Evolutionary conservation across 257 asterid genomes (phyloP), one percentile per base, ranked within the genome.

Genomic region (Ilex asprella): DNA sequence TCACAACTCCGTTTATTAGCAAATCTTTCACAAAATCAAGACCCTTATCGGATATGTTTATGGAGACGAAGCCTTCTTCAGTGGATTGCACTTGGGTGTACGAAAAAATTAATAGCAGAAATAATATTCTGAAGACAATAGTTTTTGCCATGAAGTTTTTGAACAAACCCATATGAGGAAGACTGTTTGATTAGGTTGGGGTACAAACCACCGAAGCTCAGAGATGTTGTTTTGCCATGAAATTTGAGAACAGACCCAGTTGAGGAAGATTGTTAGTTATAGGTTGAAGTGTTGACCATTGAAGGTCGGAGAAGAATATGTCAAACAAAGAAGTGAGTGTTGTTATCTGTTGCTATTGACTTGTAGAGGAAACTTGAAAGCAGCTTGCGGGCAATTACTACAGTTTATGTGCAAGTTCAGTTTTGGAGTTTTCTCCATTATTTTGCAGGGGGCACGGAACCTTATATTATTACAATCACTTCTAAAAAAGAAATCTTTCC

Each of bases 21-120:
- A 85, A 74, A 61, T 76, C 79, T 75, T 93, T 87, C 39, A 84
- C 67, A 76, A 87, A 89, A 43, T 82, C 86, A 29, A 93, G 95
- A 43, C 99, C 99, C 58, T 66, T 84, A 75, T 85, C 78, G 47
- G 93, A 87, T 72, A 89, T 56, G 51, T 76, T 83, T 1, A 78
- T 76, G 11, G 81, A 62, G 68, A 93, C 68, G 54, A 77, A 59
- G 53, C 90, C 96, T 60, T 81, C 83, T 67, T 78, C 85, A 10
- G 62, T 56, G 21, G 96, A 81, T 71, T 68, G 73, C 63, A 65
- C 78, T 54, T 16, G 60, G 55, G 29, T 16, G 60, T n/a, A 56
- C 14, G 74, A 62, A 60, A 55, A 13, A 62, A 75, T 39, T 13
- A 80, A 31, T 11, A 76, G 3, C 13, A 73, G 31, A 62, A 74